These are phyloP conservation scores for Penicillium sp. DNA, from an alignment of 2,329 filamentous ascomycete genomes.

Conservation along the genomic window DNA sequence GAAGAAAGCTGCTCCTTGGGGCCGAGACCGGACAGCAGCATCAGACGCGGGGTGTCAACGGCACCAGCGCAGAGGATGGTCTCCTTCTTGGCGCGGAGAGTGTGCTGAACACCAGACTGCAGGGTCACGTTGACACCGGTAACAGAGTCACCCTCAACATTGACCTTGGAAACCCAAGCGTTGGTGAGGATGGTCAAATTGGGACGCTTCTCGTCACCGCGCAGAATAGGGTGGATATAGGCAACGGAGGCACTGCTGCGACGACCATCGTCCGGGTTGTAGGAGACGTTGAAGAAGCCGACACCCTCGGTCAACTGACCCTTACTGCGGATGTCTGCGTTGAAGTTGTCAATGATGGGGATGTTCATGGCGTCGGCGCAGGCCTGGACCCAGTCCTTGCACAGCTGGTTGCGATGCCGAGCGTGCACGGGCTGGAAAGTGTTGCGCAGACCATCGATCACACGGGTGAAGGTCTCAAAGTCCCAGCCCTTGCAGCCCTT, in stretches of 20 bases:
- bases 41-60: slow-evolving; percentile 73
- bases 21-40: slow-evolving; percentile 57
- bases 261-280: slow-evolving; percentile 84
- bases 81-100: slow-evolving; percentile 66
- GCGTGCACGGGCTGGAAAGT: slow-evolving; percentile 87
- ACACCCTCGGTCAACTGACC: slow-evolving; percentile 75
- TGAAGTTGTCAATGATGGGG: slow-evolving; percentile 82
- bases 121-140: slow-evolving; percentile 73
- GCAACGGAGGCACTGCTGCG: slow-evolving; percentile 86
- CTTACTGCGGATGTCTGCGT: slow-evolving; percentile 73
- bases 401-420: slow-evolving; percentile 85
- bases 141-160: slow-evolving; percentile 68
- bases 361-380: slow-evolving; percentile 79
- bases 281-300: slow-evolving; percentile 87
- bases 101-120: slow-evolving; percentile 58
- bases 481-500: slow-evolving; percentile 83
- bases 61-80: slow-evolving; percentile 79
- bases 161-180: slow-evolving; percentile 81
- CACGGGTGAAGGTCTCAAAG: slow-evolving; percentile 79
- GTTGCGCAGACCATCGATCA: slow-evolving; percentile 82
- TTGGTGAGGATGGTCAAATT: slow-evolving; percentile 87
- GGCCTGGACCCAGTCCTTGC: slow-evolving; percentile 83
- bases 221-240: slow-evolving; percentile 88
- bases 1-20: slow-evolving; percentile 54
- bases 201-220: slow-evolving; percentile 76